These are phyloP conservation scores for Dichotomopilus funicola DNA, from an alignment of 2,329 filamentous ascomycete species.

Conservation along the genomic window DNA sequence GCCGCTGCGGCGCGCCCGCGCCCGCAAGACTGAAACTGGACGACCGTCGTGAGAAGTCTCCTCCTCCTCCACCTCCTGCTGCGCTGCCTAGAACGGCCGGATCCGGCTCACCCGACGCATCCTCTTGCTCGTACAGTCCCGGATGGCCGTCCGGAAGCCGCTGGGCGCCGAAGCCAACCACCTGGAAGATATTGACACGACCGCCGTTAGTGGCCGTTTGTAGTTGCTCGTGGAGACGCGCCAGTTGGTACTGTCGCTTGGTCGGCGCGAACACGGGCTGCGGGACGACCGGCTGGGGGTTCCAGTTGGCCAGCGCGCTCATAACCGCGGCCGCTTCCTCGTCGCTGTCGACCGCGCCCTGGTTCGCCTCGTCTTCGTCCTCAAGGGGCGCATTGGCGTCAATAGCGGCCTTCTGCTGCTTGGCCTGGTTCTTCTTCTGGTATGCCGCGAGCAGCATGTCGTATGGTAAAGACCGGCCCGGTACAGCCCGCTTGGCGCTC, in stretches of 20 bases:
- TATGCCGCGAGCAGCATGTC: slow-evolving; percentile 85
- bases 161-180: slow-evolving; percentile 51
- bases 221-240: slow-evolving; percentile 58
- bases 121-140: slow-evolving; percentile 42
- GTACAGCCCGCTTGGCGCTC: slow-evolving; percentile 85
- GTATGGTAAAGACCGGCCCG: slow-evolving; percentile 80
- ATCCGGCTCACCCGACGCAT: slow-evolving; percentile 54
- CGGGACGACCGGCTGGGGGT: slow-evolving; percentile 69
- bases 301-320: slow-evolving; percentile 67
- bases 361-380: slow-evolving; percentile 75
- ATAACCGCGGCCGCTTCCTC: slow-evolving; percentile 90
- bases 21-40: slow-evolving; percentile 41
- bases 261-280: slow-evolving; percentile 57
- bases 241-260: slow-evolving; percentile 55
- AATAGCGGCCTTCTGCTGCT: slow-evolving; percentile 92
- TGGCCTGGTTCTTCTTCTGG: slow-evolving; percentile 97
- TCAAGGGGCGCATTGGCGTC: slow-evolving; percentile 88
- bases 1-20: slow-evolving; percentile 35
- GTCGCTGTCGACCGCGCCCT: slow-evolving; percentile 81
- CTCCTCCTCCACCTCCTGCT: slow-evolving; percentile 5
- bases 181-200: slow-evolving; percentile 58
- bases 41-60: slow-evolving; percentile 33
- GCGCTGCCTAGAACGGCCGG: slow-evolving; percentile 29
- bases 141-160: slow-evolving; percentile 45
- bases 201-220: slow-evolving; percentile 61